Percentiles rank a stretch among this genome's conserved stretches.
Conservation (phyloP, 2,329 filamentous ascomycete genomes). For the Botrytis hyacinthi region DNA sequence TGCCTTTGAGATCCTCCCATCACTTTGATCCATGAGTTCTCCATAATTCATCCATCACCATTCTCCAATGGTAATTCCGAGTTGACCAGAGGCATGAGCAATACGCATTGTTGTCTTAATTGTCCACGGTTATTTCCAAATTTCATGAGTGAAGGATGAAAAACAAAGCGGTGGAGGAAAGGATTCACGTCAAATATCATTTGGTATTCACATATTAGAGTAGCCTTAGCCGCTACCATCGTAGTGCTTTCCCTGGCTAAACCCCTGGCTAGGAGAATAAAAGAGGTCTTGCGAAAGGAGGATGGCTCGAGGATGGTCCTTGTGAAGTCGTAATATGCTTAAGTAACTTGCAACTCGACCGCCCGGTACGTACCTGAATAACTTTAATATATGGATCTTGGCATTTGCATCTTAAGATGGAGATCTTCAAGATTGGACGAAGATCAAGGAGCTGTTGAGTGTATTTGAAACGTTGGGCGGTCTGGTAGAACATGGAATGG, state of each 20-base stretch:
- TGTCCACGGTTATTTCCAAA: neutral
- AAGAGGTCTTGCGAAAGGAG: neutral
- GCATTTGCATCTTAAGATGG: constrained; percentile 13
- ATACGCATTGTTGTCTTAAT: neutral
- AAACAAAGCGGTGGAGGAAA: neutral
- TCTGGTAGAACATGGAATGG: neutral
- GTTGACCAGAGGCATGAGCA: neutral
- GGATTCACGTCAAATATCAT: constrained; percentile 3
- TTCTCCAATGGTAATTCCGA: neutral
- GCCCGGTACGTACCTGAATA: neutral
- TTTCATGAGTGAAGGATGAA: neutral
- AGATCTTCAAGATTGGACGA: constrained; percentile 22
- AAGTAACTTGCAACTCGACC: neutral
- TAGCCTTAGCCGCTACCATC: neutral
- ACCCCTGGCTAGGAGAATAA: neutral
- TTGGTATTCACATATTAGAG: neutral
- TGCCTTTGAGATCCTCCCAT: neutral
- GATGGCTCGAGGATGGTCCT: neutral
- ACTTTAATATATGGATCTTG: constrained; percentile 22
- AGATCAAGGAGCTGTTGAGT: constrained; percentile 6
- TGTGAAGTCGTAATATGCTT: neutral
- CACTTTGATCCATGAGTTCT: neutral
- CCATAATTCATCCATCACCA: neutral
- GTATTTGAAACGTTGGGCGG: constrained; percentile 14
- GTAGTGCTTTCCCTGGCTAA: neutral